Percentiles rank a stretch among this genome's conserved stretches.
These are phyloP conservation scores for Xylariaceae sp. DNA, from an alignment of 2,329 filamentous ascomycete genomes.

Conservation along the genomic window DNA sequence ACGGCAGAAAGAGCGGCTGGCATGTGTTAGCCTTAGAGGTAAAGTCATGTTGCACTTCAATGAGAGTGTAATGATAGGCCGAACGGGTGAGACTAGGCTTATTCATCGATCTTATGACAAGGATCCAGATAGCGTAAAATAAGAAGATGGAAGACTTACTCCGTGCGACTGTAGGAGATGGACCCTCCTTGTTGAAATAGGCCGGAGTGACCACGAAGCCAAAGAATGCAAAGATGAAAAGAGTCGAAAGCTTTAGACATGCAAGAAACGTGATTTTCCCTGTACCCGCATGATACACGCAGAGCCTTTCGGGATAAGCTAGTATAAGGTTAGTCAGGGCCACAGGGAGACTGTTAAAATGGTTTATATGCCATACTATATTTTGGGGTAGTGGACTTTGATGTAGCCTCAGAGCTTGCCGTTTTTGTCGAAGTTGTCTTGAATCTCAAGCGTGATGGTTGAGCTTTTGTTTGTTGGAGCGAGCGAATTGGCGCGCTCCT, in stretches of 20 bases:
- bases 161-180: constrained; percentile 31
- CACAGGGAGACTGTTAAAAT: neutral
- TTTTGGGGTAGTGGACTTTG: constrained; percentile 12
- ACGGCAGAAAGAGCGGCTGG: constrained; percentile 65
- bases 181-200: constrained; percentile 51
- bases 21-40: constrained; percentile 3
- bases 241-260: constrained; percentile 71
- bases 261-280: constrained; percentile 71
- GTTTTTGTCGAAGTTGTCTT: constrained; percentile 29
- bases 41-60: neutral
- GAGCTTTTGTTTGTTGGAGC: constrained; percentile 12
- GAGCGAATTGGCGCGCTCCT: constrained; percentile 12
- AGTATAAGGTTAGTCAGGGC: constrained; percentile 1
- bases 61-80: constrained; percentile 10
- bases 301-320: constrained; percentile 63
- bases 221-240: constrained; percentile 73
- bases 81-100: neutral
- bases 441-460: constrained; percentile 21
- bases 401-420: neutral
- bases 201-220: constrained; percentile 66
- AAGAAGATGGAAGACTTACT: constrained; percentile 31
- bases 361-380: constrained; percentile 17
- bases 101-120: too few relatives aligned
- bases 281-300: constrained; percentile 79
- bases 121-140: neutral